Evolutionary conservation across 257 asterid genomes (phyloP), one percentile per base, ranked within the genome.

Genomic region (Penstemon eatonii): DNA sequence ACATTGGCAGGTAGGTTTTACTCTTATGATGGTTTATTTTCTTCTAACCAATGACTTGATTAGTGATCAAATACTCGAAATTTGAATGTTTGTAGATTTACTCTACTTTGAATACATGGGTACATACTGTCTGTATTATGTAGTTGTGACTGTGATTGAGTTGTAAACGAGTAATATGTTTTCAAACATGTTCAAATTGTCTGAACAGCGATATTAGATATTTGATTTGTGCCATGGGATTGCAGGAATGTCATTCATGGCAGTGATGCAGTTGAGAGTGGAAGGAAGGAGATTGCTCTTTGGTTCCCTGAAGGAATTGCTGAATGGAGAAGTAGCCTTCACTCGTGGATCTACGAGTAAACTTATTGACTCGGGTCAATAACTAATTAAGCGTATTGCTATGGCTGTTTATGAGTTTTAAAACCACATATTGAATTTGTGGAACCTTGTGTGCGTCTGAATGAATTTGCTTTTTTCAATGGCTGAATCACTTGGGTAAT

Each of bases 291-390:
- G 78, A 90, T 93, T 63, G 96, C 96, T 57, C 90, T 93, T n/a
- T 93, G 96, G 99, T 93, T 90, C 85, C 97, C 96, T 0, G 97
- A 88, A 67, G 96, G 97, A n/a, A 56, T 86, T 65, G 83, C 91
- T 0, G 91, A 87, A 65, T 93, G 96, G 97, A 81, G 83, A 85
- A 91, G 97, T 86, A 75, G 86, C 84, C 86, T 79, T 59, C 89
- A 84, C 80, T n/a, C 89, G 3, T 93, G 99, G 99, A 86, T 93
- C 78, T 85, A 93, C 5, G 99, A 90, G 69, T 86, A 73, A 83
- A 60, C 41, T 42, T 4, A 4, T 49, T 42, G 10, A 60, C n/a
- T 51, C 10, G 40, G 53, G 40, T 36, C 60, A 6, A 63, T 18
- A 9, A 4, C 19, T 33, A 19, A 57, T 60, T 5, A 38, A 38